These are phyloP conservation scores for Penicillium steckii DNA, from an alignment of 495 filamentous ascomycete genomes.

Conservation along the genomic window DNA sequence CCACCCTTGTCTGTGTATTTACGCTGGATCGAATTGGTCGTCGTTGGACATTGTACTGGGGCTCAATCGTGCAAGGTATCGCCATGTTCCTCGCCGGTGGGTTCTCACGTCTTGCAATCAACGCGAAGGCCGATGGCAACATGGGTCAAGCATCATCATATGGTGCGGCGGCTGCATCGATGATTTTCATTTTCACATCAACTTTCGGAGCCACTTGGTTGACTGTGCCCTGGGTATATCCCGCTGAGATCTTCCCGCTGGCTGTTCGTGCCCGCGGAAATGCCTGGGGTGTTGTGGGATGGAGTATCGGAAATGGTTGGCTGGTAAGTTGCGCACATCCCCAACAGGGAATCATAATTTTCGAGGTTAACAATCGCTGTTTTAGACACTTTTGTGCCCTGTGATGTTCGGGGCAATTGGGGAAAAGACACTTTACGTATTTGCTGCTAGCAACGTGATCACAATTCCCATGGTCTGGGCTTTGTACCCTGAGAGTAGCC, in stretches of 20 bases:
- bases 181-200: slow-evolving; percentile 69
- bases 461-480: slow-evolving; percentile 66
- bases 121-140: slow-evolving; percentile 45
- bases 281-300: slow-evolving; percentile 73
- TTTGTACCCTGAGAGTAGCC: slow-evolving; percentile 67
- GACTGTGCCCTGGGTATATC: slow-evolving; percentile 70
- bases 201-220: slow-evolving; percentile 73
- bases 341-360: not conserved
- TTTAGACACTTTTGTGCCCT: slow-evolving; percentile 59
- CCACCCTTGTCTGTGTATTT: slow-evolving; percentile 65
- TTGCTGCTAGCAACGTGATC: slow-evolving; percentile 61
- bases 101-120: slow-evolving; percentile 50
- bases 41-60: slow-evolving; percentile 68
- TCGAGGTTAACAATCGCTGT: not conserved
- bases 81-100: slow-evolving; percentile 60
- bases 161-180: slow-evolving; percentile 61
- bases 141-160: slow-evolving; percentile 48
- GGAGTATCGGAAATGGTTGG: slow-evolving; percentile 72
- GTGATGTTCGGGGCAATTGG: slow-evolving; percentile 61
- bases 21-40: slow-evolving; percentile 68
- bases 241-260: slow-evolving; percentile 70
- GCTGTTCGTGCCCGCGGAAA: slow-evolving; percentile 68
- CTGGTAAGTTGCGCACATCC: slow-evolving; percentile 31
- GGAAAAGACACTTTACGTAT: slow-evolving; percentile 68
- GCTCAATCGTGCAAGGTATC: slow-evolving; percentile 60